Conservation (phyloP, 2,329 filamentous ascomycete species). For the Neonectria coccinea region DNA sequence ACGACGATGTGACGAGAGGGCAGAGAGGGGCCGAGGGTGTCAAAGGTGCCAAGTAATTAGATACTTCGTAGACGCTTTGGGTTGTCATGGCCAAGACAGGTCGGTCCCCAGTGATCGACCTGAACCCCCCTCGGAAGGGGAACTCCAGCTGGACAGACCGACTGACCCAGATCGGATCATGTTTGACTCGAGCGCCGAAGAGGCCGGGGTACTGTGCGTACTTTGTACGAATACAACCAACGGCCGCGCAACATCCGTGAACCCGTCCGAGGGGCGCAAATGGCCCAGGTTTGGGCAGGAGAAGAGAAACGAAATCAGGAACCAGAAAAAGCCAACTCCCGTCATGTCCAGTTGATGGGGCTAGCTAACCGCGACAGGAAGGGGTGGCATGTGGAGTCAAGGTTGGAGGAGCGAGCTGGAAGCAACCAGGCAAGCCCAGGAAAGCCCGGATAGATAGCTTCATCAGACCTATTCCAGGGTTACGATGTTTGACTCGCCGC, state of each 20-base stretch:
- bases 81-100: slow-evolving; percentile 7
- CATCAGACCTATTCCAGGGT: slow-evolving; percentile 29
- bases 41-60: slow-evolving; percentile 9
- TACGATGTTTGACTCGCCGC: slow-evolving; percentile 29
- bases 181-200: slow-evolving; percentile 26
- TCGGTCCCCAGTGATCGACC: not conserved
- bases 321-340: slow-evolving; percentile 16
- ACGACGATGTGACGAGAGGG: slow-evolving; percentile 33
- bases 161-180: slow-evolving; percentile 30
- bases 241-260: slow-evolving; percentile 27
- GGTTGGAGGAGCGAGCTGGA: slow-evolving; percentile 22
- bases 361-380: slow-evolving; percentile 28
- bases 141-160: slow-evolving; percentile 2
- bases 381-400: slow-evolving; percentile 37
- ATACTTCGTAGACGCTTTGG: slow-evolving; percentile 11
- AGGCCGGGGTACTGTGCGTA: slow-evolving; percentile 9
- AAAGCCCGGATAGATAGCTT: slow-evolving; percentile 28
- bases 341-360: slow-evolving; percentile 13
- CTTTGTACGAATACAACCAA: slow-evolving; percentile 10
- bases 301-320: slow-evolving; percentile 25
- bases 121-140: slow-evolving; percentile 23
- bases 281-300: slow-evolving; percentile 12
- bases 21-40: slow-evolving; percentile 27
- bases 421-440: slow-evolving; percentile 14
- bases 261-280: slow-evolving; percentile 13